Percentiles rank a stretch among this genome's conserved stretches.
Conservation (phyloP, 2,329 filamentous ascomycete species). For the Juglanconis oblonga region DNA sequence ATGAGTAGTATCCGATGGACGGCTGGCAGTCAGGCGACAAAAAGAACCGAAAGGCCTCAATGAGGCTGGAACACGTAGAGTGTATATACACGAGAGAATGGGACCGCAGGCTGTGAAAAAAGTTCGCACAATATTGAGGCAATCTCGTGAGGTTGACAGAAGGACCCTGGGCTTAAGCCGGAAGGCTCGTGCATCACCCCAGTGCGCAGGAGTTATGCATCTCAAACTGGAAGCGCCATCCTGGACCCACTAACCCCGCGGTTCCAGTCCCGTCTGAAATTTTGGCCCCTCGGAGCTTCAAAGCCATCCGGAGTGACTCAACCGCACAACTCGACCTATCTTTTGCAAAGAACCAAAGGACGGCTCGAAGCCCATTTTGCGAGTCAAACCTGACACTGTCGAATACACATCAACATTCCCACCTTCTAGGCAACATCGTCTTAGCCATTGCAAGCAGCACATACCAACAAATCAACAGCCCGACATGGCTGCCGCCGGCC, state of each 20-base stretch:
- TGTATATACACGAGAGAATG: not conserved
- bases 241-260: conserved; percentile 16
- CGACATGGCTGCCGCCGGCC: conserved; percentile 48
- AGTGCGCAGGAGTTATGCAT: too few relatives aligned
- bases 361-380: not conserved
- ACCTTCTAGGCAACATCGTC: not conserved
- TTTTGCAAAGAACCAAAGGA: not conserved
- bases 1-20: too few relatives aligned
- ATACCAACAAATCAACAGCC: not conserved
- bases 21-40: too few relatives aligned
- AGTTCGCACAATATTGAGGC: too few relatives aligned
- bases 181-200: conserved; percentile 1
- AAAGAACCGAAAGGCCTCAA: too few relatives aligned
- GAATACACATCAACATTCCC: not conserved
- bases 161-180: not conserved
- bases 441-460: not conserved
- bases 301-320: conserved; percentile 14
- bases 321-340: not conserved
- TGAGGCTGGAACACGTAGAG: too few relatives aligned
- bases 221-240: too few relatives aligned
- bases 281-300: conserved; percentile 11
- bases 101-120: not conserved
- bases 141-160: too few relatives aligned
- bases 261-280: conserved; percentile 14
- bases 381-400: not conserved